Evolutionary conservation across 805 yeast genomes (phyloP).

Genomic region (Monosporozyma unispora): DNA sequence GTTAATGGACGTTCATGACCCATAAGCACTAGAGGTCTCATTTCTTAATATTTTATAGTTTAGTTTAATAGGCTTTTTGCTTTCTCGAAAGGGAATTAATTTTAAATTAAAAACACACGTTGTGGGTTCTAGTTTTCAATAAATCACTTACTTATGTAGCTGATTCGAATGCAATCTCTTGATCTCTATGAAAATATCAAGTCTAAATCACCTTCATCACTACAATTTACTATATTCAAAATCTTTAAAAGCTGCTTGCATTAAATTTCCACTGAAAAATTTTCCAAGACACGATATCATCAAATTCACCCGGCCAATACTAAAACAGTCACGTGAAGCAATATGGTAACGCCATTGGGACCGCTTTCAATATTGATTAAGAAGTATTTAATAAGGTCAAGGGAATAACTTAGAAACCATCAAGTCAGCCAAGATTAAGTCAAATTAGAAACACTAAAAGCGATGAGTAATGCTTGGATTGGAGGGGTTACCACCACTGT

Average conservation of each 20-base stretch:
- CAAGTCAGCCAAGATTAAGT: too few relatives aligned
- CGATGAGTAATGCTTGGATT: not conserved
- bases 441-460: not conserved
- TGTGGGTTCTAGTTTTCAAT: not conserved
- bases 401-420: too few relatives aligned
- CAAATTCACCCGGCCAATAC: not conserved
- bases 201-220: too few relatives aligned
- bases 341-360: not conserved
- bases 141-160: not conserved
- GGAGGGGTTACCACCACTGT: not conserved
- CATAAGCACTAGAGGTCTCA: slow-evolving; percentile 67
- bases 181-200: not conserved
- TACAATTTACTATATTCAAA: not conserved
- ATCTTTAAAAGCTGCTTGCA: not conserved
- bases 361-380: too few relatives aligned
- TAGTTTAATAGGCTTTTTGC: not conserved
- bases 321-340: not conserved
- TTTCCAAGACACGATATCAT: not conserved
- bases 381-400: too few relatives aligned
- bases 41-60: slow-evolving; percentile 15
- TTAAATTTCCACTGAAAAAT: not conserved
- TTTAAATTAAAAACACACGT: not conserved
- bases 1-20: slow-evolving; percentile 98
- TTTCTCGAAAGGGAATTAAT: not conserved
- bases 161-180: not conserved